These are phyloP conservation scores for Plasmodium yoelii DNA, from an alignment of 169 alveolate genomes.

Conservation along the genomic window DNA sequence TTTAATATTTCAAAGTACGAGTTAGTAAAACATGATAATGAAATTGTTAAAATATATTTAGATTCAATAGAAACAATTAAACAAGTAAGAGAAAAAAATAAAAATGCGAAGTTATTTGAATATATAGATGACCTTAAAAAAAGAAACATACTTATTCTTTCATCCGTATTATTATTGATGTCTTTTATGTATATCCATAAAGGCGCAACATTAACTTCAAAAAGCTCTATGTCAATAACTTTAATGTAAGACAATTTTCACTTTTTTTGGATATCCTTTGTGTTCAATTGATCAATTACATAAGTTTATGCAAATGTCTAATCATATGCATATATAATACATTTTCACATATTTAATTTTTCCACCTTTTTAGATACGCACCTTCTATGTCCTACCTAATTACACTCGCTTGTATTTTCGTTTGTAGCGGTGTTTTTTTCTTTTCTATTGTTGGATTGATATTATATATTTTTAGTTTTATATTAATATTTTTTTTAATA, in stretches of 20 bases:
- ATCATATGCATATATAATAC: not conserved
- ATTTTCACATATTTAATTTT: not conserved
- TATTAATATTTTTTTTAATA: constrained; percentile 57
- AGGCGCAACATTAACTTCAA: constrained; percentile 69
- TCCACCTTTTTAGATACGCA: constrained; percentile 36
- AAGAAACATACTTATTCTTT: constrained; percentile 63
- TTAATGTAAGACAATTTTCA: constrained; percentile 30
- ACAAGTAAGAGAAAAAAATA: constrained; percentile 12
- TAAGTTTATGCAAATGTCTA: not conserved
- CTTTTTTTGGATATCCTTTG: constrained; percentile 21
- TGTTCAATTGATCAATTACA: not conserved
- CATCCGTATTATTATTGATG: constrained; percentile 61
- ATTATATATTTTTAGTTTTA: constrained; percentile 42
- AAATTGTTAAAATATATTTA: constrained; percentile 48
- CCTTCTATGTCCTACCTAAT: constrained; percentile 74
- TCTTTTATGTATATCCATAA: constrained; percentile 76
- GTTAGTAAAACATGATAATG: constrained; percentile 66
- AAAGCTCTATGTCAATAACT: constrained; percentile 59
- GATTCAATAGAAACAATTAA: constrained; percentile 61
- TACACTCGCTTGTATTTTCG: constrained; percentile 66
- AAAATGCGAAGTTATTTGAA: constrained; percentile 55
- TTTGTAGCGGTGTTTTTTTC: constrained; percentile 71
- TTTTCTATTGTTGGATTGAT: constrained; percentile 64
- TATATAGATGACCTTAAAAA: constrained; percentile 68
- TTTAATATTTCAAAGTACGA: constrained; percentile 51